Percentiles rank a stretch among this genome's conserved stretches.
Evolutionary conservation across 306 rosid genomes (phyloP).

Genomic region (Glycine latifolia): DNA sequence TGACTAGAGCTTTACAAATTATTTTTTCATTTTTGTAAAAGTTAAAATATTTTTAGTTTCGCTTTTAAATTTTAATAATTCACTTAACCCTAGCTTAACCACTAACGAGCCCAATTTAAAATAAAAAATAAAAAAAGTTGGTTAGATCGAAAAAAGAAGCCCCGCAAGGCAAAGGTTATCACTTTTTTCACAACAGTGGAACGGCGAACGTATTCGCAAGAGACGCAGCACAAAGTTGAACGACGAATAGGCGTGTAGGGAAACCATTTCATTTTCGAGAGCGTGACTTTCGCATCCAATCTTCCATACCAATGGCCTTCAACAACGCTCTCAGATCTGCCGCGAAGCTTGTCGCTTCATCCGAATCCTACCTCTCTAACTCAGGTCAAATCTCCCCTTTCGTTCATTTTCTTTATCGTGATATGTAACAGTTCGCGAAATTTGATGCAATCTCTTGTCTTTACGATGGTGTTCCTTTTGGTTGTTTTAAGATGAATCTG

Average conservation of each 20-base stretch:
- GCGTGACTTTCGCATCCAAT: background rate
- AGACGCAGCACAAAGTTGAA: background rate
- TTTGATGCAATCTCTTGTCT: background rate
- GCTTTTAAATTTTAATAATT: too few species aligned
- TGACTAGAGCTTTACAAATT: too few species aligned
- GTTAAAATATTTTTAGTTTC: too few species aligned
- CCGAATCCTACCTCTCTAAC: slow-evolving; percentile 43
- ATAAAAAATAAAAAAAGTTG: too few species aligned
- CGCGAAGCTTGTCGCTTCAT: slow-evolving; percentile 45
- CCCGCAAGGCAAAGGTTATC: slow-evolving; percentile 22
- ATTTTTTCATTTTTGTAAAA: too few species aligned
- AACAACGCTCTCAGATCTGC: slow-evolving; percentile 52
- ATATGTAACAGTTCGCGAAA: too few species aligned
- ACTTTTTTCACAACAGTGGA: background rate
- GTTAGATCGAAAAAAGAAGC: background rate
- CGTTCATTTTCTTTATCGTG: too few species aligned
- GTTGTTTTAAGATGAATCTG: background rate
- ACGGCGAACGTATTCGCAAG: background rate
- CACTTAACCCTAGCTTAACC: too few species aligned
- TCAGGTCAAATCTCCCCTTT: slow-evolving; percentile 39
- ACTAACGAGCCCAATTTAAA: too few species aligned
- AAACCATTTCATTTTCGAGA: background rate
- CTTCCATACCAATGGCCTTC: slow-evolving; percentile 31
- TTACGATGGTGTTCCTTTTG: background rate
- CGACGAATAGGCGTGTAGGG: background rate